A percentile compares a stretch with the other conserved stretches of the same genome.
These are phyloP conservation scores for Cucurbita pepo DNA, from an alignment of 306 rosid genomes.

Conservation along the genomic window DNA sequence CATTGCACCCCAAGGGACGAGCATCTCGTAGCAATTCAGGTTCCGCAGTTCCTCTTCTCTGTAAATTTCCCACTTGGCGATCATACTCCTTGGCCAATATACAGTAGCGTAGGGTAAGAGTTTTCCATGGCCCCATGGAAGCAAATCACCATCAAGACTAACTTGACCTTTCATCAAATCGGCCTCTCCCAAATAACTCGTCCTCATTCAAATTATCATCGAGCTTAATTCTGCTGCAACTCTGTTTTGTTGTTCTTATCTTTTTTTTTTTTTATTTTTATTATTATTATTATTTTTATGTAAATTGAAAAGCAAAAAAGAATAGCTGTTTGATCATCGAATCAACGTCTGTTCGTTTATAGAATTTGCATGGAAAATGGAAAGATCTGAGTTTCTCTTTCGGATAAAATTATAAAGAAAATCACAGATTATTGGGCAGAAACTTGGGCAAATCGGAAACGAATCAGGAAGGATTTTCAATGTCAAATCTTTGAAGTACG, in stretches of 20 bases:
- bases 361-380: neutral
- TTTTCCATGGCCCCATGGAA: neutral
- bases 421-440: neutral
- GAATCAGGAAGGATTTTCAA: neutral
- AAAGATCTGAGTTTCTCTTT: neutral
- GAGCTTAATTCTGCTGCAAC: neutral
- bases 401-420: neutral
- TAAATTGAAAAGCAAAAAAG: neutral
- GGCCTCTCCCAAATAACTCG: neutral
- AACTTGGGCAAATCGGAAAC: neutral
- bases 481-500: neutral
- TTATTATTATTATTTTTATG: neutral
- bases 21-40: neutral
- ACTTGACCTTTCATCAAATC: neutral
- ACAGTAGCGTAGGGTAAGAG: neutral
- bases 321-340: neutral
- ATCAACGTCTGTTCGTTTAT: neutral
- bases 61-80: slow-evolving; percentile 17
- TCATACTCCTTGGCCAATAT: slow-evolving; percentile 4
- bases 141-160: neutral
- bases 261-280: neutral
- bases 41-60: slow-evolving; percentile 9
- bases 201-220: neutral
- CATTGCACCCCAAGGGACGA: slow-evolving; percentile 18
- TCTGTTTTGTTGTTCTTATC: neutral